Evolutionary conservation across 2,329 filamentous ascomycete species (phyloP).

Genomic region (Metarhizium brunneum): DNA sequence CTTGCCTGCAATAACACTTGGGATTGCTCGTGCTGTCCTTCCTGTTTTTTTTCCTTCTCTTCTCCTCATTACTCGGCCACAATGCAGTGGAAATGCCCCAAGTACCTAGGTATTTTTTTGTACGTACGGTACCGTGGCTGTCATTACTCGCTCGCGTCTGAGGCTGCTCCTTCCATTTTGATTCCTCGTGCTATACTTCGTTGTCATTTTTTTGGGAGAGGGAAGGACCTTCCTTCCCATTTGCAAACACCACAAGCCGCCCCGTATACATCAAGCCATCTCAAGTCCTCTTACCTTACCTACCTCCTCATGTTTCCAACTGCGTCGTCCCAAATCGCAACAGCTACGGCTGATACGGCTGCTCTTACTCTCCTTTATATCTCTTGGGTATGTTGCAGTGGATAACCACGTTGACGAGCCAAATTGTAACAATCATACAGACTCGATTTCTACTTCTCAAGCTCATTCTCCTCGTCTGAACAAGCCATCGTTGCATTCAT

Average conservation of each 20-base stretch:
- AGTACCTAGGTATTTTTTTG: neutral
- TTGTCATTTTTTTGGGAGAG: neutral
- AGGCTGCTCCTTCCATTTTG: neutral
- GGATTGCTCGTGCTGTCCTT: too few species aligned
- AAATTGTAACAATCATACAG: neutral
- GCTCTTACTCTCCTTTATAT: slow-evolving; percentile 3
- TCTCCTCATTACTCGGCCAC: neutral
- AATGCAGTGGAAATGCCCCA: neutral
- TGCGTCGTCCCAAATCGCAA: neutral
- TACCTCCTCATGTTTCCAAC: neutral
- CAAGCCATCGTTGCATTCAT: slow-evolving; percentile 7
- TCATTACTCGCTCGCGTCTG: neutral
- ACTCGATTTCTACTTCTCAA: slow-evolving; percentile 4
- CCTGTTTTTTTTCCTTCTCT: neutral
- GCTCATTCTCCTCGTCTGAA: slow-evolving; percentile 3
- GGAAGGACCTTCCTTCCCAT: neutral
- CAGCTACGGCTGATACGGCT: neutral
- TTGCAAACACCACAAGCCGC: neutral
- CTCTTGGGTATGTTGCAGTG: neutral
- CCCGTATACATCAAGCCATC: neutral
- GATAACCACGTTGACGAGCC: neutral
- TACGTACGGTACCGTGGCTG: neutral
- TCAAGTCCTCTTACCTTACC: neutral
- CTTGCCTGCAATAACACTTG: too few species aligned
- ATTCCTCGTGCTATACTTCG: neutral